Conservation (phyloP, 768 basidiomycete genomes). For the Suillus variegatus region DNA sequence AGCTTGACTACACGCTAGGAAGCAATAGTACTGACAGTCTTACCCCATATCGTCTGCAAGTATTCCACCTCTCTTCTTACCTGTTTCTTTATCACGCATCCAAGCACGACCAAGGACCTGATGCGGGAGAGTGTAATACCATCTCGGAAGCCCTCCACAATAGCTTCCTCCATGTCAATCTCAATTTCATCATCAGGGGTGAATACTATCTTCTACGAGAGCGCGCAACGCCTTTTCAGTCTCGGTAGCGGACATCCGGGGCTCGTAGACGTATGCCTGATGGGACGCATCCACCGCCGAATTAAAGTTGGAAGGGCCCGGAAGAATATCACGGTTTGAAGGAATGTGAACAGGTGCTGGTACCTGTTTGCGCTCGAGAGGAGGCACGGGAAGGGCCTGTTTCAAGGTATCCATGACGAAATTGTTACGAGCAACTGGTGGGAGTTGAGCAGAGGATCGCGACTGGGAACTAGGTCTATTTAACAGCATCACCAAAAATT, state of each 20-base stretch:
- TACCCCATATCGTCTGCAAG: slow-evolving; percentile 92
- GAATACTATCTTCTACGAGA: slow-evolving; percentile 68
- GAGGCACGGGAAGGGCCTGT: slow-evolving; percentile 18
- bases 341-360: slow-evolving; percentile 36
- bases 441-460: slow-evolving; percentile 3
- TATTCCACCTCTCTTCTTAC: slow-evolving; percentile 83
- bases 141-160: slow-evolving; percentile 76
- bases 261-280: slow-evolving; percentile 27
- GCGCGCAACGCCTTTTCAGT: slow-evolving; percentile 80
- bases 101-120: slow-evolving; percentile 84
- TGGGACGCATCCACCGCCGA: slow-evolving; percentile 34
- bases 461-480: slow-evolving; percentile 14
- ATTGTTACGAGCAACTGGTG: slow-evolving; percentile 13
- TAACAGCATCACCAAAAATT: neutral
- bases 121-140: slow-evolving; percentile 78
- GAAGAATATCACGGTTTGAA: slow-evolving; percentile 16
- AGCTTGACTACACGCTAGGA: neutral
- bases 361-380: slow-evolving; percentile 23
- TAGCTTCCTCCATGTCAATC: slow-evolving; percentile 64
- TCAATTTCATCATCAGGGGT: slow-evolving; percentile 53
- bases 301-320: slow-evolving; percentile 14
- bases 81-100: slow-evolving; percentile 84
- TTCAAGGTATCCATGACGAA: slow-evolving; percentile 25
- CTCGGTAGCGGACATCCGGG: slow-evolving; percentile 48
- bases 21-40: slow-evolving; percentile 14